These are phyloP conservation scores for Lithocarpus polystachyus DNA, from an alignment of 306 rosid species.

Conservation along the genomic window DNA sequence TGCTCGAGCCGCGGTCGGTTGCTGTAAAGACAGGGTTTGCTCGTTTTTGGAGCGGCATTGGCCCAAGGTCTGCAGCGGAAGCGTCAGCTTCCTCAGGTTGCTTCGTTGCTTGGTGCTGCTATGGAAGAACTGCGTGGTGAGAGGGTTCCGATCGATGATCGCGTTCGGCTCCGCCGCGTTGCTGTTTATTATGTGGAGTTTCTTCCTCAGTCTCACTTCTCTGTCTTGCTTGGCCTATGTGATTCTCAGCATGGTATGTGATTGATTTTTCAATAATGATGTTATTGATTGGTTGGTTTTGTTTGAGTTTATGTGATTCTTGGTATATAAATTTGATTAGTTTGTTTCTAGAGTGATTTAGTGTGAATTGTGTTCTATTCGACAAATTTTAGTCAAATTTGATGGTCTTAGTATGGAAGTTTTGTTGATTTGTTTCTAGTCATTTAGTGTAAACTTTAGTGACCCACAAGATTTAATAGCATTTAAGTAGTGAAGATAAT, in stretches of 20 bases:
- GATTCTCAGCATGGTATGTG: conserved; percentile 84
- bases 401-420: too few species aligned
- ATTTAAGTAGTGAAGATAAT: too few species aligned
- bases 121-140: conserved; percentile 69
- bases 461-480: too few species aligned
- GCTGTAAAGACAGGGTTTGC: conserved; percentile 48
- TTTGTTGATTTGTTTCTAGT: too few species aligned
- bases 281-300: neutral
- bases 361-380: too few species aligned
- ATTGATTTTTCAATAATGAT: too few species aligned
- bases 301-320: neutral
- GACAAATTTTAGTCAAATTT: too few species aligned
- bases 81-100: conserved; percentile 52
- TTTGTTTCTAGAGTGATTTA: too few species aligned
- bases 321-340: too few species aligned
- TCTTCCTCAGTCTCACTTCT: conserved; percentile 88
- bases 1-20: conserved; percentile 31
- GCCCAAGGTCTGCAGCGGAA: conserved; percentile 77
- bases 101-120: conserved; percentile 43
- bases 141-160: conserved; percentile 72
- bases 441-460: too few species aligned
- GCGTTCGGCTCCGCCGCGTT: conserved; percentile 75
- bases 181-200: conserved; percentile 95
- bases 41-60: conserved; percentile 70
- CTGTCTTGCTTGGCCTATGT: conserved; percentile 83